Evolutionary conservation across 2,329 filamentous ascomycete species (phyloP).

Genomic region (Alternaria incomplexa): DNA sequence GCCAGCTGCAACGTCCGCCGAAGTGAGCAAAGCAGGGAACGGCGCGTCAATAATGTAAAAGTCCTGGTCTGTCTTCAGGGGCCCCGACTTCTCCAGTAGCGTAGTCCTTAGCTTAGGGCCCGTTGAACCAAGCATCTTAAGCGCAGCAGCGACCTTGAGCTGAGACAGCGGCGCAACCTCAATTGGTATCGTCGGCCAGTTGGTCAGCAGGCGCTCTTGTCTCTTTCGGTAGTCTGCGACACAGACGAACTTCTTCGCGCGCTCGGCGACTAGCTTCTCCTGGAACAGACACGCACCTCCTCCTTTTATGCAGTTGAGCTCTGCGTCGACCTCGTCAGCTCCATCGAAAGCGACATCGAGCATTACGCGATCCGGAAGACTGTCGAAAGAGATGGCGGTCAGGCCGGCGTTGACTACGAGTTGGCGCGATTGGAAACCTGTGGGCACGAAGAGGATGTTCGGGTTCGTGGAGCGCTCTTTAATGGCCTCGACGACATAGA

Average conservation of each 20-base stretch:
- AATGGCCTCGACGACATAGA: conserved; percentile 86
- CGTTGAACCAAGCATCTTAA: conserved; percentile 74
- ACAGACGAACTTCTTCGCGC: conserved; percentile 84
- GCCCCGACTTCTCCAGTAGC: conserved; percentile 77
- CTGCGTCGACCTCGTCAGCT: conserved; percentile 93
- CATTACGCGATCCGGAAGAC: conserved; percentile 66
- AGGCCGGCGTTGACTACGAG: conserved; percentile 82
- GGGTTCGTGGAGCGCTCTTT: conserved; percentile 48
- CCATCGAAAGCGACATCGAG: conserved; percentile 95
- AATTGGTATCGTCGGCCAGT: conserved; percentile 87
- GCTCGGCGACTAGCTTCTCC: conserved; percentile 91
- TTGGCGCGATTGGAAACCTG: conserved; percentile 87
- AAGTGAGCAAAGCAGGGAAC: conserved; percentile 74
- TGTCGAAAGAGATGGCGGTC: conserved; percentile 77
- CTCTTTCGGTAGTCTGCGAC: conserved; percentile 93
- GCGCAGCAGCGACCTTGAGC: conserved; percentile 74
- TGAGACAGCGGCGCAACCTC: conserved; percentile 89
- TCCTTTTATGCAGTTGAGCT: conserved; percentile 96
- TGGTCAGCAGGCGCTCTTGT: conserved; percentile 72
- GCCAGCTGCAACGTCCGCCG: conserved; percentile 58
- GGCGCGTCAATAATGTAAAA: conserved; percentile 93
- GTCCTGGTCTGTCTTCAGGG: conserved; percentile 83
- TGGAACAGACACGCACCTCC: conserved; percentile 97
- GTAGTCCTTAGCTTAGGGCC: conserved; percentile 75
- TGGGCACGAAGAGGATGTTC: conserved; percentile 84